Conservation (phyloP, 306 rosid species). For the Geum urbanum region DNA sequence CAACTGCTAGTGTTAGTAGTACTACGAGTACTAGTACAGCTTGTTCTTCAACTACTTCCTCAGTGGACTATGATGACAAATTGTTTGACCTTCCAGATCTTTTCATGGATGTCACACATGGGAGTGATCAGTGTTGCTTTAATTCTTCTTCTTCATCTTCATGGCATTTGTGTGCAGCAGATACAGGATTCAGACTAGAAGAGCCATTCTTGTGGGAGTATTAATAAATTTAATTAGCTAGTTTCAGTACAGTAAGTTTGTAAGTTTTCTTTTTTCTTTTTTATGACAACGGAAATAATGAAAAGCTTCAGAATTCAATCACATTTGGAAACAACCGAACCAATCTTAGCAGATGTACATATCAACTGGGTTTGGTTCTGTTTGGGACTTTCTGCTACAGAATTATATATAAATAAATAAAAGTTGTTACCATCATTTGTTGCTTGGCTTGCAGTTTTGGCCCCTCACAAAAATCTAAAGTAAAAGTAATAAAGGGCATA, state of each 20-base stretch:
- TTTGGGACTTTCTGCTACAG: slow-evolving; percentile 17
- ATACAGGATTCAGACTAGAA: slow-evolving; percentile 46
- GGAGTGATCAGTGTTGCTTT: slow-evolving; percentile 35
- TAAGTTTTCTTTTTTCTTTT: background rate
- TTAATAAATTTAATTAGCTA: slow-evolving; percentile 8
- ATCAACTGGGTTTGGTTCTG: slow-evolving; percentile 14
- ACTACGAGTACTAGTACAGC: background rate
- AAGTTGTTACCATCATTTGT: background rate
- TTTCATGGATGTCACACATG: slow-evolving; percentile 34
- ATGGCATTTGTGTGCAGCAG: slow-evolving; percentile 62
- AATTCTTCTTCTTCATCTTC: slow-evolving; percentile 37
- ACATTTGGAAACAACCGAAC: slow-evolving; percentile 12
- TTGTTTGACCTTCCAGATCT: slow-evolving; percentile 91
- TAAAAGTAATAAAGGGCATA: slow-evolving; percentile 7
- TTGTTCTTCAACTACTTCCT: slow-evolving; percentile 21
- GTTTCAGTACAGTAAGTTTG: slow-evolving; percentile 9
- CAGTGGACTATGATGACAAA: slow-evolving; percentile 32
- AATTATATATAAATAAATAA: background rate
- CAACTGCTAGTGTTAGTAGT: background rate
- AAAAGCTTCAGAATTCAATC: background rate
- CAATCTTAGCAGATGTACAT: background rate
- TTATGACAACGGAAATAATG: slow-evolving; percentile 12
- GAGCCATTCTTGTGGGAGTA: slow-evolving; percentile 68
- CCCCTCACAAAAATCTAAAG: background rate
- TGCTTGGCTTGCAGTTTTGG: slow-evolving; percentile 1